These are phyloP conservation scores for Tillandsia leiboldiana DNA, from an alignment of 176 grass and related monocot genomes.

Conservation along the genomic window DNA sequence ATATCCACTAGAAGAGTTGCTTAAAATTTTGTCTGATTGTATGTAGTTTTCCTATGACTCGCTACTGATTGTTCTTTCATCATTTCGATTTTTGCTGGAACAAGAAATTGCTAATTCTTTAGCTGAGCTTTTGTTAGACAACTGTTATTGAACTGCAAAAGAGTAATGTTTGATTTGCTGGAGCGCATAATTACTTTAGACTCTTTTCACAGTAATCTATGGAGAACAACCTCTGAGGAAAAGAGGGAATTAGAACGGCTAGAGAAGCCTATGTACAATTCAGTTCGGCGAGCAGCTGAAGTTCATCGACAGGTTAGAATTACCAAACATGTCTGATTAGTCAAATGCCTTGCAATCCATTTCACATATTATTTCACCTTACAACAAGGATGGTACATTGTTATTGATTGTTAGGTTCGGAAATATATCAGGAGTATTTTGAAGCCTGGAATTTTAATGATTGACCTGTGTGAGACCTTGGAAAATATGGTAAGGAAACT, in stretches of 20 bases:
- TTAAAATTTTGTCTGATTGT: not conserved
- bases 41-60: not conserved
- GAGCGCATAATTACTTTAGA: conserved; percentile 9
- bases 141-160: not conserved
- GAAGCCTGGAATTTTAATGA: conserved; percentile 96
- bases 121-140: not conserved
- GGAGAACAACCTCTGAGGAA: conserved; percentile 90
- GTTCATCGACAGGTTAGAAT: conserved; percentile 88
- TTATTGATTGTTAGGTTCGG: conserved; percentile 51
- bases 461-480: conserved; percentile 68
- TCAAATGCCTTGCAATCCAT: not conserved
- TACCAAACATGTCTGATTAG: not conserved
- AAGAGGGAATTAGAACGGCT: conserved; percentile 84
- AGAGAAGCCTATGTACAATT: conserved; percentile 76
- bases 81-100: not conserved
- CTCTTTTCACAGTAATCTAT: conserved; percentile 57
- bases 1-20: not conserved
- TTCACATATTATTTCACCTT: not conserved
- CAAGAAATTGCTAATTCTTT: not conserved
- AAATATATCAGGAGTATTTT: conserved; percentile 91
- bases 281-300: conserved; percentile 87
- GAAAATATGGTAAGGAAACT: conserved; percentile 40
- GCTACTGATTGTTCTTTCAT: not conserved
- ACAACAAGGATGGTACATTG: not conserved
- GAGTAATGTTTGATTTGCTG: conserved; percentile 3